These are phyloP conservation scores for Rhizomucor miehei DNA, from an alignment of 371 early-diverging fungal species.

Conservation along the genomic window DNA sequence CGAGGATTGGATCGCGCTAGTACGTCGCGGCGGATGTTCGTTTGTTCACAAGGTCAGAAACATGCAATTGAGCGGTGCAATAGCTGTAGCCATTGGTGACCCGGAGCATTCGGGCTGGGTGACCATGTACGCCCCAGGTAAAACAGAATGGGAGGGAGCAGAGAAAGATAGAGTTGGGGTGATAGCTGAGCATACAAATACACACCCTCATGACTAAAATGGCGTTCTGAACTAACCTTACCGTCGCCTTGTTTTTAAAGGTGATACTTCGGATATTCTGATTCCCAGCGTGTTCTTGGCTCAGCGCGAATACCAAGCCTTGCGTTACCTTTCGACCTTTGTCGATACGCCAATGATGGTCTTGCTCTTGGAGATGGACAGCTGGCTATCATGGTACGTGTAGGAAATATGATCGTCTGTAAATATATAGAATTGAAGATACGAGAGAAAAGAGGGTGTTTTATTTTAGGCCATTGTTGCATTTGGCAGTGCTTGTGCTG, in stretches of 20 bases:
- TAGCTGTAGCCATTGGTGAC: slow-evolving; percentile 90
- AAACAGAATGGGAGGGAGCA: slow-evolving; percentile 2
- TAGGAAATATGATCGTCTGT: background rate
- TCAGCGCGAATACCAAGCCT: slow-evolving; percentile 56
- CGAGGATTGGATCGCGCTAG: slow-evolving; percentile 75
- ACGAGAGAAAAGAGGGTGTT: background rate
- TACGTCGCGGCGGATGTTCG: slow-evolving; percentile 81
- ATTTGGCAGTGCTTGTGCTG: slow-evolving; percentile 67
- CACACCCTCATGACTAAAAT: background rate
- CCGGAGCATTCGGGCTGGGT: slow-evolving; percentile 64
- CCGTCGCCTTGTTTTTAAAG: too few relatives aligned
- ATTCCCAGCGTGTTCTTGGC: slow-evolving; percentile 78
- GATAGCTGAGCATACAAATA: too few relatives aligned
- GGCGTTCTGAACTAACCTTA: too few relatives aligned
- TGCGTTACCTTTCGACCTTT: slow-evolving; percentile 40
- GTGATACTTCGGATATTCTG: slow-evolving; percentile 67
- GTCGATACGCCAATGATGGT: slow-evolving; percentile 45
- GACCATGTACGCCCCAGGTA: slow-evolving; percentile 88
- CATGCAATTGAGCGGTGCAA: slow-evolving; percentile 85
- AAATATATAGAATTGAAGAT: slow-evolving; percentile 6
- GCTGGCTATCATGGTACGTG: slow-evolving; percentile 34
- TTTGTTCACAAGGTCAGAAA: slow-evolving; percentile 86
- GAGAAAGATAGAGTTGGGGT: too few relatives aligned
- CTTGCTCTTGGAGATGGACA: slow-evolving; percentile 21
- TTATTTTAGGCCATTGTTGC: slow-evolving; percentile 57